Base-by-base conservation (phyloP, 495 filamentous ascomycete genomes). In the Emericellopsis terricola region DNA sequence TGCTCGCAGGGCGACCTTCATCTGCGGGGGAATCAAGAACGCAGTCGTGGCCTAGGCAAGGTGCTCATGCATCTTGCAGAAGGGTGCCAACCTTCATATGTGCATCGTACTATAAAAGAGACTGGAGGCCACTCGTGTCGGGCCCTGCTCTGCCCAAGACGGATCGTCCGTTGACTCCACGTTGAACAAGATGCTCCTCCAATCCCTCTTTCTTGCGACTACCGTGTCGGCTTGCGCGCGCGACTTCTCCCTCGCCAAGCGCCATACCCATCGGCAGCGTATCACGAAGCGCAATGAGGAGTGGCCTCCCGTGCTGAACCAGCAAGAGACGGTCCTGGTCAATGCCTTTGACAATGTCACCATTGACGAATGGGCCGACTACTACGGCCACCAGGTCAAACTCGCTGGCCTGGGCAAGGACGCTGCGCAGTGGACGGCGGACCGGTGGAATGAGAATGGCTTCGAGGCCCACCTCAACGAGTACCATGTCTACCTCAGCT, bases 401-500 rank as follows among this genome's bases (percentile, higher is more conserved):
- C 23, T 26, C 11, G 23, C 24, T 34, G 16, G n/a, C 23, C 34
- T 36, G 31, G 18, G 19, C 15, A 2, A 33, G 16, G 29, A 34
- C 5, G 74, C 91, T 56, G 89, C 80, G 3, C 50, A 76, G 31
- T 97, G 83, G 83, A 97, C 89, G 0, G 64, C 71, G 41, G 72
- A 91, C 16, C 74, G 63, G 42, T 96, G 84, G 83, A 57, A 74
- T 41, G 74, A 84, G 40, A 86, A 78, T 47, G 89, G 89, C 3
- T 58, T 97, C 34, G 52, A 69, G 41, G 67, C 71, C 13, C 64
- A 59, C 3, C 75, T 97, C 43, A 73, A 75, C 14, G 54, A 76
- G 10, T 96, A 97, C 48, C 83, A 94, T 44, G 69, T 80, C 23
- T 94, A 92, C 43, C 52, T 94, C 40, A 94, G 94, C 49, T 94